Conservation (phyloP, 2,329 filamentous ascomycete species). For the Xylaria sp. region DNA sequence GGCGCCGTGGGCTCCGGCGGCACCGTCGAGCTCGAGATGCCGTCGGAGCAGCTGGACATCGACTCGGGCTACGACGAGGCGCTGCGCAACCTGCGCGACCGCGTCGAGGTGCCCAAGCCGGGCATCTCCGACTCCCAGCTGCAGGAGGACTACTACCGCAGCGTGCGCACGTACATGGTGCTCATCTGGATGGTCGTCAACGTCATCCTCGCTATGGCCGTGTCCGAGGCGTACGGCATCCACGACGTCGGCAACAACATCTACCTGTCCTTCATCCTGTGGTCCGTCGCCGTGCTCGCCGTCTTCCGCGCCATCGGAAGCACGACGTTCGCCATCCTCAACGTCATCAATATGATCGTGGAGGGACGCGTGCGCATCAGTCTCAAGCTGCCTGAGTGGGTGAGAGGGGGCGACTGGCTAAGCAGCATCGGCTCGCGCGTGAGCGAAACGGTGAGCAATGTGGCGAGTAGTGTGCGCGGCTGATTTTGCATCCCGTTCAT, state of each 20-base stretch:
- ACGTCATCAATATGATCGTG: slow-evolving; percentile 83
- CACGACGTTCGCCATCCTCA: slow-evolving; percentile 84
- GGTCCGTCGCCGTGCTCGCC: slow-evolving; percentile 87
- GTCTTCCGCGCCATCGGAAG: slow-evolving; percentile 88
- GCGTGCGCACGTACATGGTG: slow-evolving; percentile 97
- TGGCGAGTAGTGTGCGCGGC: slow-evolving; percentile 50
- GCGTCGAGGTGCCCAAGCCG: slow-evolving; percentile 79
- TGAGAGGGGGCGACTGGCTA: slow-evolving; percentile 54
- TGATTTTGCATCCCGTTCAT: slow-evolving; percentile 9
- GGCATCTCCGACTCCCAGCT: slow-evolving; percentile 78
- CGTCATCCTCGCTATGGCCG: slow-evolving; percentile 90
- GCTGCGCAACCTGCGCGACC: slow-evolving; percentile 92
- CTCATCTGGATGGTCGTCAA: slow-evolving; percentile 94
- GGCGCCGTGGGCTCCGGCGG: slow-evolving; percentile 80
- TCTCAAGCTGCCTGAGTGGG: slow-evolving; percentile 62
- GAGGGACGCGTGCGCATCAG: slow-evolving; percentile 80
- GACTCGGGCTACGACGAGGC: slow-evolving; percentile 98
- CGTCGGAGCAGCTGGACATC: slow-evolving; percentile 96
- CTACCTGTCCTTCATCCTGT: slow-evolving; percentile 93
- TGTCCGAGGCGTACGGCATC: slow-evolving; percentile 84
- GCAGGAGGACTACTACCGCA: slow-evolving; percentile 99
- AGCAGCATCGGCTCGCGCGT: slow-evolving; percentile 60
- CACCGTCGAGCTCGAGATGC: slow-evolving; percentile 96
- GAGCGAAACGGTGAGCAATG: slow-evolving; percentile 60
- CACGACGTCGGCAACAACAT: slow-evolving; percentile 81